These are phyloP conservation scores for Colletotrichum sp. DNA, from an alignment of 2,329 filamentous ascomycete species.

Conservation along the genomic window DNA sequence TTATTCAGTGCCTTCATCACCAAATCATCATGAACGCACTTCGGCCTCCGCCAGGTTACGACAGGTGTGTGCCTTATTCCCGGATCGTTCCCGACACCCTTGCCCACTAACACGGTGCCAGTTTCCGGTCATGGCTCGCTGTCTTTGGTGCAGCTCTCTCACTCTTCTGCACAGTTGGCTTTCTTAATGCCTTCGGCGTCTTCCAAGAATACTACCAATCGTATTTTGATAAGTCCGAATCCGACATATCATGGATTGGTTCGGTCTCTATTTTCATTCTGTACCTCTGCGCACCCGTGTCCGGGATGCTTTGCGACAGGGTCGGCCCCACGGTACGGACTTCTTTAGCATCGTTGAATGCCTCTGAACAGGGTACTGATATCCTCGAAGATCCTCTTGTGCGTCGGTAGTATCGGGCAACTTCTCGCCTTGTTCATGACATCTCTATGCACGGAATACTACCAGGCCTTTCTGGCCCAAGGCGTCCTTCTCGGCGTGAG, in stretches of 20 bases:
- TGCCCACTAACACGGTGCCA: background rate
- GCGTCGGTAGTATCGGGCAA: slow-evolving; percentile 47
- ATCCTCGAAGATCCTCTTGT: slow-evolving; percentile 43
- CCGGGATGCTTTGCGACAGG: slow-evolving; percentile 46
- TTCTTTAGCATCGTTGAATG: slow-evolving; percentile 37
- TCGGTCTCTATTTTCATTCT: slow-evolving; percentile 51
- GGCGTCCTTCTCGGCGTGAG: slow-evolving; percentile 51
- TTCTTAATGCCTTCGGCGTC: slow-evolving; percentile 32
- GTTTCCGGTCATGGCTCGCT: slow-evolving; percentile 23
- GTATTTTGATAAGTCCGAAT: slow-evolving; percentile 21
- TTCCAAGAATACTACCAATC: slow-evolving; percentile 58
- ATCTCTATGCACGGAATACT: slow-evolving; percentile 35
- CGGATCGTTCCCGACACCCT: background rate
- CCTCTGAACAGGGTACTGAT: background rate
- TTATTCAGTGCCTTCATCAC: background rate
- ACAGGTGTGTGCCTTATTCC: background rate
- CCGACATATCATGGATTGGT: slow-evolving; percentile 48
- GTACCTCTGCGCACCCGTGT: slow-evolving; percentile 27
- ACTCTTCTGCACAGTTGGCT: slow-evolving; percentile 33
- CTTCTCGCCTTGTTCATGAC: slow-evolving; percentile 19
- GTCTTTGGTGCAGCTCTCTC: slow-evolving; percentile 25
- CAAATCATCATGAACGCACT: background rate
- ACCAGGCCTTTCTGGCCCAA: slow-evolving; percentile 48
- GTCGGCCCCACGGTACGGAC: slow-evolving; percentile 40
- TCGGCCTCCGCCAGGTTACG: background rate